Base-by-base conservation (phyloP, 1,139 yeast species). In the Meyerozyma guilliermondii region DNA sequence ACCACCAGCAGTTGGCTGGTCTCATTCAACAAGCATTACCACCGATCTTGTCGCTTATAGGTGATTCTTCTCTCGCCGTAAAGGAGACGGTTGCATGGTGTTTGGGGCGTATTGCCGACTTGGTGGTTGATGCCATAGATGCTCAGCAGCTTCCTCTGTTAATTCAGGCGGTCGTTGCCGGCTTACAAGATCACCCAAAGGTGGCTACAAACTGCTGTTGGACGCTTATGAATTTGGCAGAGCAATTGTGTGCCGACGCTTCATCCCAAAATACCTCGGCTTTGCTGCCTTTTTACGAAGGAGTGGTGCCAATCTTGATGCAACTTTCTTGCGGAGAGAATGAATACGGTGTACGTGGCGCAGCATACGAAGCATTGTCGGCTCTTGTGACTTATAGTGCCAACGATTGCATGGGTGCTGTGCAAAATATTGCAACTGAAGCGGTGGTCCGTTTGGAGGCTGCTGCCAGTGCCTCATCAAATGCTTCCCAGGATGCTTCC, bases 61-160 rank as follows among this genome's bases (percentile, higher is more conserved):
- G 66, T 38, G 98, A 92, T 63, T 75, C 79, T 22, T 70, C 77
- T 29, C 70, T 88, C 49, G 96, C 88, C 60, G 98, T 92, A 14
- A 86, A 88, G 63, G 98, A 92, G 60, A 91, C 98, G 0, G 96
- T 91, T 38, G 95, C 98, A 7, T 92, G 98, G 98, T 92, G 98
- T 66, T 74, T 92, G 47, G 98, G 98, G 46, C 81, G 97, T 66
- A 87, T 92, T 55, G 95, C 98, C 10, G 98, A 92, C 58, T 68
- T 84, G 47, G 92, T 84, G 38, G 78, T 87, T 49, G 87, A 80
- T 46, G 91, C 95, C 5, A 81, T 91, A 49, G 85, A 84, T 53
- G 62, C 78, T 24, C 72, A 77, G 42, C 84, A 83, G 58, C 72
- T 92, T 51, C 86, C 89, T 29, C 71, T 71, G 38, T 80, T 92